These are phyloP conservation scores for Alnus rubra DNA, from an alignment of 306 rosid species.

Conservation along the genomic window DNA sequence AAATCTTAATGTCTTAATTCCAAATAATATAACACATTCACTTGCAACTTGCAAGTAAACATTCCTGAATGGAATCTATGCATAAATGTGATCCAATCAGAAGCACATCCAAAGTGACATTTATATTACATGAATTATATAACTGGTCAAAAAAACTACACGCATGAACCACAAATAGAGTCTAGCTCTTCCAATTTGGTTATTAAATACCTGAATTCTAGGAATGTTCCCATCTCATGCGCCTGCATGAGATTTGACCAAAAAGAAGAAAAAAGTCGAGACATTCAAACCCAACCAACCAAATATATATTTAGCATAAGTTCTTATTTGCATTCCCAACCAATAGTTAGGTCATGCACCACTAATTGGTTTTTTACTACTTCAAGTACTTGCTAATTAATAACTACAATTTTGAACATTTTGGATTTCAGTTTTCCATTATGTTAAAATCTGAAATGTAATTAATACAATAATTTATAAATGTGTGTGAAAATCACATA, in stretches of 20 bases:
- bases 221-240: conserved; percentile 40
- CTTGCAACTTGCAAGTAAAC: conserved; percentile 7
- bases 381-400: no score
- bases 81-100: conserved; percentile 17
- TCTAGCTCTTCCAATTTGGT: conserved; percentile 15
- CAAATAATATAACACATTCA: neutral
- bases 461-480: no score
- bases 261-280: conserved; percentile 11
- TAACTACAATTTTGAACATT: no score
- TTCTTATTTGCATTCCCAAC: no score
- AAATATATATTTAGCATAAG: no score
- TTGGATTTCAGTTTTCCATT: no score
- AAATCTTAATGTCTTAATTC: neutral
- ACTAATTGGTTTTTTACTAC: no score
- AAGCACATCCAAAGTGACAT: neutral
- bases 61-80: neutral
- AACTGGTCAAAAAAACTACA: conserved; percentile 6
- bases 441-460: no score
- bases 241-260: conserved; percentile 50
- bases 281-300: no score
- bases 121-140: conserved; percentile 3
- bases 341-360: no score
- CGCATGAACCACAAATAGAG: neutral
- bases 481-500: no score
- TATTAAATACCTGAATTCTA: conserved; percentile 59